Evolutionary conservation across 2,329 filamentous ascomycete genomes (phyloP).

Genomic region (Phoma sp.): DNA sequence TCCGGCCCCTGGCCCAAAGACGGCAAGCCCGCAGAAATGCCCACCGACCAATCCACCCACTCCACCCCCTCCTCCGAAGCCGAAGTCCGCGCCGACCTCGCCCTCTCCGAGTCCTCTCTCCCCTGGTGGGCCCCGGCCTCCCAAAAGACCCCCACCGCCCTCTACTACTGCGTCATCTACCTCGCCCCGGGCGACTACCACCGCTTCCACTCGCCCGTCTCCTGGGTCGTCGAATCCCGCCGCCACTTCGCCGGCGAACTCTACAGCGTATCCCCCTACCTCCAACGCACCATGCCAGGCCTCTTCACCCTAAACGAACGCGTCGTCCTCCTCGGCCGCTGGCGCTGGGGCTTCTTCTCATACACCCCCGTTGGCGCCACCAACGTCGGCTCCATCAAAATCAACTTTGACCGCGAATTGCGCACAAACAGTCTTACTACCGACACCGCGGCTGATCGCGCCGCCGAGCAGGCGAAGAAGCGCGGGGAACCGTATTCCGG

Average conservation of each 20-base stretch:
- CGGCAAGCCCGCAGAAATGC: constrained; percentile 57
- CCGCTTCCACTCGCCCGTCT: constrained; percentile 93
- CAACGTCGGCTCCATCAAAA: constrained; percentile 93
- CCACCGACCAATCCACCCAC: constrained; percentile 75
- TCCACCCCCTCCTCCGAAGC: constrained; percentile 77
- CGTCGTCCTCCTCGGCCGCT: constrained; percentile 89
- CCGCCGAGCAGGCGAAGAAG: constrained; percentile 78
- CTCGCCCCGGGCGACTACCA: constrained; percentile 98
- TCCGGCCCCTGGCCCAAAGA: constrained; percentile 67
- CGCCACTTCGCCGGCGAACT: constrained; percentile 98
- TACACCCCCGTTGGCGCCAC: constrained; percentile 96
- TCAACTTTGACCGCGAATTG: constrained; percentile 96
- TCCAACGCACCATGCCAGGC: constrained; percentile 89
- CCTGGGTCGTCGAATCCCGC: constrained; percentile 92
- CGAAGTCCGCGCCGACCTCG: constrained; percentile 84
- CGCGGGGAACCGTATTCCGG: constrained; percentile 86
- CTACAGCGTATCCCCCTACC: constrained; percentile 92
- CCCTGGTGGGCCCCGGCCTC: constrained; percentile 57
- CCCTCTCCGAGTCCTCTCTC: constrained; percentile 67
- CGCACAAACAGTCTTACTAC: constrained; percentile 91
- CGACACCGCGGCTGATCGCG: constrained; percentile 87
- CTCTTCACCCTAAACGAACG: constrained; percentile 97
- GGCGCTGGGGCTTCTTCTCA: constrained; percentile 97
- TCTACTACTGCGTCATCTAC: constrained; percentile 96
- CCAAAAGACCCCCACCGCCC: constrained; percentile 63